Evolutionary conservation across 345 rosid genomes (phyloP).

Genomic region (Eucalyptus leucophloia): DNA sequence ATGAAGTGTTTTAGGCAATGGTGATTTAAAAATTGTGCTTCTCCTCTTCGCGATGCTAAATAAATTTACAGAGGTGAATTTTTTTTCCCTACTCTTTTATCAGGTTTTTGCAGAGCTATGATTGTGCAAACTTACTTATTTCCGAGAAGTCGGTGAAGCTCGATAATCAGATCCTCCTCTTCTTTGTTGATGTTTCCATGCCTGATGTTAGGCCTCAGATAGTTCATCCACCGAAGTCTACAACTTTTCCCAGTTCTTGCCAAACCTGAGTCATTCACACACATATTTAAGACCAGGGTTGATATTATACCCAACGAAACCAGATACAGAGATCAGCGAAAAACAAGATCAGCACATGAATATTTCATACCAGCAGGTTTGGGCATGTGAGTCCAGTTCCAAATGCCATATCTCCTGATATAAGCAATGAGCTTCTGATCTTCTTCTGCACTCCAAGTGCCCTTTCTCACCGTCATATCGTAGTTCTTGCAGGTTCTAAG

Average conservation of each 20-base stretch:
- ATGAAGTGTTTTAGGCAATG: not conserved
- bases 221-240: conserved; percentile 6
- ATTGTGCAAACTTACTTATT: not conserved
- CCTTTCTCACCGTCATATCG: not conserved
- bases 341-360: not conserved
- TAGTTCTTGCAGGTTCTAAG: not conserved
- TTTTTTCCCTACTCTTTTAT: not conserved
- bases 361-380: no score
- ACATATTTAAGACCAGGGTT: not conserved
- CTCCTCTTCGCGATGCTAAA: not conserved
- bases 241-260: conserved; percentile 1
- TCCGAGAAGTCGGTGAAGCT: not conserved
- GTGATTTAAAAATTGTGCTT: not conserved
- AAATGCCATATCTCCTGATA: not conserved
- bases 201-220: not conserved
- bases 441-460: not conserved
- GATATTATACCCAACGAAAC: not conserved
- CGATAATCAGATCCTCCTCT: not conserved
- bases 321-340: not conserved
- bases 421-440: not conserved
- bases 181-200: not conserved
- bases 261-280: no score
- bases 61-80: not conserved
- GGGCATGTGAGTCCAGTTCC: conserved; percentile 1
- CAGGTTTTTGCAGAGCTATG: not conserved